Base-by-base conservation (phyloP, 495 filamentous ascomycete genomes). In the Neurospora sublineolata region DNA sequence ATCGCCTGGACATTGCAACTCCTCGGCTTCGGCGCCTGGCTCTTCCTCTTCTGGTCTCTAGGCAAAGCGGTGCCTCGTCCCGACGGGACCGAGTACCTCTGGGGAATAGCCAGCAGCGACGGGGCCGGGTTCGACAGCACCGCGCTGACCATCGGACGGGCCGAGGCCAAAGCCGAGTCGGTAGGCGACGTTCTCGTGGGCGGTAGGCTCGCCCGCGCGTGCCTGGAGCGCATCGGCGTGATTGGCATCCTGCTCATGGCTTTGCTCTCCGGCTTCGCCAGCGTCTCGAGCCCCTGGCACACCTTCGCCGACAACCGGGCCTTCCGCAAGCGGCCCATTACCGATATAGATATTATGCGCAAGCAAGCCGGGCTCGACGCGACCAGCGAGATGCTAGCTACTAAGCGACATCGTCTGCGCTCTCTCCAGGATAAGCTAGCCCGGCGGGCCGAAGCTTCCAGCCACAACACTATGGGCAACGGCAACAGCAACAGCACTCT, bases 201-300 rank as follows among this genome's bases (percentile, higher is more conserved):
- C 4, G 82, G 88, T 73, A 83, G 82, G 42, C 77, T 94, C 71
- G 87, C 85, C 69, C 87, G 93, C 76, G 92, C 89, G 33, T 93
- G 91, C 80, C 82, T 94, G 58, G 91, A 93, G 78, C 82, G 92
- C 41, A 88, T 95, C 20, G 92, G 91, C 18, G 87, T 94, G 39
- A 91, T 94, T 75, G 92, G 92, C 14, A 91, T 94, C 38, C 90
- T 88, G 69, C 81, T 93, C 39, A 94, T 95, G 92, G 92, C 92
- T 10, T 82, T 92, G 27, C 82, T 95, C 39, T 91, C 92, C 23
- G 92, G 92, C 12, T 95, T 94, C 76, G 92, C 92, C 30, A 91
- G 90, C 30, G 89, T 95, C 42, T 91, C 89, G 64, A 89, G 89
- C 10, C 87, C 92, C 36, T 94, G 92, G 92, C 90, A 94, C 77